Percentiles rank a stretch among this genome's conserved stretches.
Conservation (phyloP, 2,329 filamentous ascomycete species). For the Phialophora chinensis region DNA sequence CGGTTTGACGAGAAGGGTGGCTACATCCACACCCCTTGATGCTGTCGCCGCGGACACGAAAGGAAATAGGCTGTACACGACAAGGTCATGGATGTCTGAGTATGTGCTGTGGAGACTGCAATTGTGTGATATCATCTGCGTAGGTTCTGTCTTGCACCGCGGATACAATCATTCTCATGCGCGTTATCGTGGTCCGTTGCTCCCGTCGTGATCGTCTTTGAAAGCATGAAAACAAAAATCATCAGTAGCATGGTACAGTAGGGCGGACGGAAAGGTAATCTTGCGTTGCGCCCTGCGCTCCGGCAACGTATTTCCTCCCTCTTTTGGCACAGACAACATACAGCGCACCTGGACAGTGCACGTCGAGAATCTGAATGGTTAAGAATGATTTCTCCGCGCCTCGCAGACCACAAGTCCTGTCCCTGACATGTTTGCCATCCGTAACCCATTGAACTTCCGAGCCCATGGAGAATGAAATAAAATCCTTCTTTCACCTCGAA, state of each 20-base stretch:
- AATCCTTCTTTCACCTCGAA: slow-evolving; percentile 18
- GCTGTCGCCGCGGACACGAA: background rate
- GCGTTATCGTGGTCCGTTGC: slow-evolving; percentile 7
- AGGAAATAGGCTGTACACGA: background rate
- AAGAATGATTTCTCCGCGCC: slow-evolving; percentile 25
- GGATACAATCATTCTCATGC: slow-evolving; percentile 4
- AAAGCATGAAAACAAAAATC: slow-evolving; percentile 20
- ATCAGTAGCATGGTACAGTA: slow-evolving; percentile 18
- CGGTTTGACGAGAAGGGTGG: background rate
- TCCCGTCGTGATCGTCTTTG: slow-evolving; percentile 12
- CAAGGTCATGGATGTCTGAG: background rate
- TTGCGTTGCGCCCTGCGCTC: slow-evolving; percentile 21
- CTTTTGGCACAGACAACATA: slow-evolving; percentile 17
- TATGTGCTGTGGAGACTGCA: background rate
- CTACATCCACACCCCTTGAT: background rate
- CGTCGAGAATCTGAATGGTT: slow-evolving; percentile 28
- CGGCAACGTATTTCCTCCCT: slow-evolving; percentile 19
- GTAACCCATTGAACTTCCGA: slow-evolving; percentile 15
- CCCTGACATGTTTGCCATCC: slow-evolving; percentile 19
- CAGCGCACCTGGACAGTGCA: slow-evolving; percentile 22
- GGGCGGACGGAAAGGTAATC: slow-evolving; percentile 12
- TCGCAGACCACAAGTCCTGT: slow-evolving; percentile 20
- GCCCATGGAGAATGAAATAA: slow-evolving; percentile 23
- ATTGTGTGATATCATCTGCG: background rate
- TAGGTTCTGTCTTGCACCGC: slow-evolving; percentile 8